These are phyloP conservation scores for Mortierella sp. DNA, from an alignment of 371 early-diverging fungal species.

Conservation along the genomic window DNA sequence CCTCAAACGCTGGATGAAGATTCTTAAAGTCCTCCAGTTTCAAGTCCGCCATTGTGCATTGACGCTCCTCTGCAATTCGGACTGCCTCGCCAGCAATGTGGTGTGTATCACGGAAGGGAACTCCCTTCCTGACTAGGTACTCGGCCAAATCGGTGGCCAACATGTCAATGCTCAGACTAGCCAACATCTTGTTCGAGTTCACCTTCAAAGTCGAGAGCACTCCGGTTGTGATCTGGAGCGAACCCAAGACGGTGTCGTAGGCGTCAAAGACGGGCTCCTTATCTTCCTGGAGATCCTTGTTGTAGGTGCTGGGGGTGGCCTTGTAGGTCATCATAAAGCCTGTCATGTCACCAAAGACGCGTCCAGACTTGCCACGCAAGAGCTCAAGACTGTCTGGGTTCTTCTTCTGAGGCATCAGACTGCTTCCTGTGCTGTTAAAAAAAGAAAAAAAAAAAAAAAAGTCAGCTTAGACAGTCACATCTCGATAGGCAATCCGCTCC, in stretches of 20 bases:
- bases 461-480: background rate
- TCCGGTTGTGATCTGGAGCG: constrained; percentile 90
- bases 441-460: background rate
- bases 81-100: constrained; percentile 98
- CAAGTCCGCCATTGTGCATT: constrained; percentile 73
- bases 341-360: constrained; percentile 94
- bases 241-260: constrained; percentile 86
- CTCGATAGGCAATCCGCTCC: background rate
- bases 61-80: constrained; percentile 88
- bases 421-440: constrained; percentile 88
- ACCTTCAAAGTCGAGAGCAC: constrained; percentile 90
- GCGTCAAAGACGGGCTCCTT: constrained; percentile 98
- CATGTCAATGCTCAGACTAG: constrained; percentile 89
- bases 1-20: constrained; percentile 84
- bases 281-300: constrained; percentile 98
- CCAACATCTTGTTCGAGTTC: constrained; percentile 78
- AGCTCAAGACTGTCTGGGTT: constrained; percentile 97
- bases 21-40: constrained; percentile 80
- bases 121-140: constrained; percentile 90
- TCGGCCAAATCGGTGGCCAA: constrained; percentile 98
- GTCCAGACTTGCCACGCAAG: constrained; percentile 95
- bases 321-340: constrained; percentile 98
- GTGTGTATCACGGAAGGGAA: constrained; percentile 99
- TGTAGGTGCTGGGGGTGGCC: constrained; percentile 96
- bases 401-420: constrained; percentile 99